These are phyloP conservation scores for Umbelopsis isabellina DNA, from an alignment of 192 early-diverging fungal species.

Conservation along the genomic window DNA sequence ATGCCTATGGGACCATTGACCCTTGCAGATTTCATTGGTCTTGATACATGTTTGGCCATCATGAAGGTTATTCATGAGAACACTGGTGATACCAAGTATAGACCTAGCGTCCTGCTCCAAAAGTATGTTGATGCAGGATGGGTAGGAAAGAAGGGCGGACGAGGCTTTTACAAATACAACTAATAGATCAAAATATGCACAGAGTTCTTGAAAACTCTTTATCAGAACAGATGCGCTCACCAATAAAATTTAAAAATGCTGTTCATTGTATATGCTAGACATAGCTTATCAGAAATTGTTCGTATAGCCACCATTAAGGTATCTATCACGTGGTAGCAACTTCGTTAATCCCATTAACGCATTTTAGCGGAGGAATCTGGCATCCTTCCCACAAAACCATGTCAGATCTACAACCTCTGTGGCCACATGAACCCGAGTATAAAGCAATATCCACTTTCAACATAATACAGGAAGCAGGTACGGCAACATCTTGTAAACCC, in stretches of 20 bases:
- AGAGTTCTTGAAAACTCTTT: too few relatives aligned
- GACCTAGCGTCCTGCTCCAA: conserved; percentile 87
- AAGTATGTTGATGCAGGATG: conserved; percentile 97
- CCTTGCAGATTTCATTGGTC: conserved; percentile 96
- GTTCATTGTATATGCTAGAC: too few relatives aligned
- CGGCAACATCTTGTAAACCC: not conserved
- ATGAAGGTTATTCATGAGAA: conserved; percentile 92
- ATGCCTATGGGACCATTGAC: conserved; percentile 97
- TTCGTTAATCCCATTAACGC: too few relatives aligned
- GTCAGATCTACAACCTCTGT: conserved; percentile 31
- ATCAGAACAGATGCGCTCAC: too few relatives aligned
- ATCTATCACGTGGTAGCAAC: too few relatives aligned
- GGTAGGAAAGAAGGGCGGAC: conserved; percentile 89
- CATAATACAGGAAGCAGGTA: conserved; percentile 46
- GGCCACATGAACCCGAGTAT: conserved; percentile 51
- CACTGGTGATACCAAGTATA: conserved; percentile 94
- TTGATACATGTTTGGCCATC: conserved; percentile 97
- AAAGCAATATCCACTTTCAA: conserved; percentile 40
- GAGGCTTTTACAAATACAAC: conserved; percentile 88
- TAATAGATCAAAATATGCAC: not conserved
- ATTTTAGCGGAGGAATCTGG: too few relatives aligned
- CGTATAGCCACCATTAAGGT: too few relatives aligned
- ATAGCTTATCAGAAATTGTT: too few relatives aligned
- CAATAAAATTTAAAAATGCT: too few relatives aligned
- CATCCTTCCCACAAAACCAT: not conserved